These are phyloP conservation scores for Lecanicillium sp. DNA, from an alignment of 2,329 filamentous ascomycete species.

Conservation along the genomic window DNA sequence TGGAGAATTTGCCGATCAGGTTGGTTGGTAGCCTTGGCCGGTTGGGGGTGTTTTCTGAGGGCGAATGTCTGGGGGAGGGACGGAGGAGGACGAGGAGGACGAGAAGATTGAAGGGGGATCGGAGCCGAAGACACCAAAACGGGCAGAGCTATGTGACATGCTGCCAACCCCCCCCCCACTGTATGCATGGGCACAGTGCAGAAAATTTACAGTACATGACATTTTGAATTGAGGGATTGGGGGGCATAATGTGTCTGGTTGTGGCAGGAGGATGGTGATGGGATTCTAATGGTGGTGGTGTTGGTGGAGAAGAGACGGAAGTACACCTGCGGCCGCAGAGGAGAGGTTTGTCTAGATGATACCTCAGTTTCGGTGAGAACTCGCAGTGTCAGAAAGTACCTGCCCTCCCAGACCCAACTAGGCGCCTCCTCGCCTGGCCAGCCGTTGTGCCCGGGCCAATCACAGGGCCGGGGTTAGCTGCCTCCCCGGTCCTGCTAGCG, in stretches of 20 bases:
- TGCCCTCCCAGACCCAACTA: not conserved
- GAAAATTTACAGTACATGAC: not conserved
- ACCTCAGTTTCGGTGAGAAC: not conserved
- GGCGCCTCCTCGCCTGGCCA: not conserved
- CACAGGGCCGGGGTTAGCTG: not conserved
- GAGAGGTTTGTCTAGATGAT: no score
- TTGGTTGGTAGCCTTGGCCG: not conserved
- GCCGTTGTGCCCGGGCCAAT: not conserved
- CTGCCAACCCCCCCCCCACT: not conserved
- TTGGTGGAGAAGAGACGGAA: slow-evolving; percentile 2
- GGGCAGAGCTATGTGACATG: not conserved
- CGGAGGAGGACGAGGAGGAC: not conserved
- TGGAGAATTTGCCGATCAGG: slow-evolving; percentile 3
- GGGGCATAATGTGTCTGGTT: not conserved
- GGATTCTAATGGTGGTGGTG: slow-evolving; percentile 1
- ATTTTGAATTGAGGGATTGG: not conserved
- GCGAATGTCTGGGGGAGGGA: not conserved
- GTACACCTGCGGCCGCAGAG: no score
- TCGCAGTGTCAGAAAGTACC: not conserved
- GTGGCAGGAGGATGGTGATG: not conserved
- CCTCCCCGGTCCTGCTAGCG: not conserved
- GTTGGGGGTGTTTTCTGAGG: not conserved
- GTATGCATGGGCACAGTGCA: not conserved
- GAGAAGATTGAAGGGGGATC: no score
- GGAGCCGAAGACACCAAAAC: not conserved